Evolutionary conservation across 2,329 filamentous ascomycete species (phyloP).

Genomic region (Ceratocystiopsis minuta): DNA sequence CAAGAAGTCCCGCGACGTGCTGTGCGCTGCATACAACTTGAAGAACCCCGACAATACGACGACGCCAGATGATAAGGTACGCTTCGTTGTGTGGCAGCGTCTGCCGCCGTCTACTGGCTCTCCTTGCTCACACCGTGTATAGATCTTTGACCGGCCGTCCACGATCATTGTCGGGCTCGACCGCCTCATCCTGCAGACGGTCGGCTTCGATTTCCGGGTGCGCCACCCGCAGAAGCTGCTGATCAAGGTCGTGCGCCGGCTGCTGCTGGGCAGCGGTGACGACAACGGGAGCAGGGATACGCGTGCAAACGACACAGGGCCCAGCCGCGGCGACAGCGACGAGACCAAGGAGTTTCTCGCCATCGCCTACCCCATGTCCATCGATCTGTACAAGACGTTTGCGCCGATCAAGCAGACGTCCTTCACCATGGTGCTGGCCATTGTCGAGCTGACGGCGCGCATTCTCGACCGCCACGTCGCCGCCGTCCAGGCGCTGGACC

Average conservation of each 20-base stretch:
- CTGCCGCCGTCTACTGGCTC: background rate
- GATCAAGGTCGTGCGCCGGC: conserved; percentile 54
- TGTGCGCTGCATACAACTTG: conserved; percentile 78
- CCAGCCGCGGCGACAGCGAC: conserved; percentile 5
- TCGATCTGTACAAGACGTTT: conserved; percentile 87
- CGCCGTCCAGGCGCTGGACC: conserved; percentile 25
- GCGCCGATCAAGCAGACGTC: conserved; percentile 79
- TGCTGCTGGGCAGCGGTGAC: conserved; percentile 18
- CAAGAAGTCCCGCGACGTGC: conserved; percentile 87
- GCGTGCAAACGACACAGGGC: too few species aligned
- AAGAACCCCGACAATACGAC: conserved; percentile 50
- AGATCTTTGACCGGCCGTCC: conserved; percentile 66
- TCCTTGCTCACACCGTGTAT: background rate
- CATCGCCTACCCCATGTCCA: conserved; percentile 62
- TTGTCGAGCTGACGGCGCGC: conserved; percentile 62
- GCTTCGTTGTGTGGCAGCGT: background rate
- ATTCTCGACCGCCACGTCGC: conserved; percentile 40
- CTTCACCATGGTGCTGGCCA: conserved; percentile 66
- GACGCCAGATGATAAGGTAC: conserved; percentile 65
- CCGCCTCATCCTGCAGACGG: conserved; percentile 78
- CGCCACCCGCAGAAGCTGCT: conserved; percentile 74
- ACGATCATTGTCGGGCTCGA: conserved; percentile 79
- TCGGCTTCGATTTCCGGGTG: conserved; percentile 84
- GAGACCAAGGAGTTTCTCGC: conserved; percentile 40
- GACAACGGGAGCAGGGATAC: too few species aligned